Percentiles rank a stretch among this genome's conserved stretches.
phyloP scores from a whole-genome alignment of 2,329 filamentous ascomycete genomes.

The Colletotrichum endophyticum region DNA sequence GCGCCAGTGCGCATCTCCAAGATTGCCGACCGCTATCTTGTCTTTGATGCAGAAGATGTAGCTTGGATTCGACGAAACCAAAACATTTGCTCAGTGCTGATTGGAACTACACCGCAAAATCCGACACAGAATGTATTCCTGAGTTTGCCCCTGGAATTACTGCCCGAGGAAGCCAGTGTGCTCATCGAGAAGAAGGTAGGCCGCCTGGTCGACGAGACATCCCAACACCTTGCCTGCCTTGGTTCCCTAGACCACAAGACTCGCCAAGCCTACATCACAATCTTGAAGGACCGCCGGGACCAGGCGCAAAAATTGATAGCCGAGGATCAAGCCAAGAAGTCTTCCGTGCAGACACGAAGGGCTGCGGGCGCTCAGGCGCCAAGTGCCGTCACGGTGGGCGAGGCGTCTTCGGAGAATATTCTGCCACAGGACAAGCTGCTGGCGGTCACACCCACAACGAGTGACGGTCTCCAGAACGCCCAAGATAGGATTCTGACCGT shows the following conservation, averaged over 20 bases:
- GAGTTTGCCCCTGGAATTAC: conserved; percentile 85
- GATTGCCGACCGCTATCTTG: conserved; percentile 80
- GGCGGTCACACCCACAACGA: conserved; percentile 41
- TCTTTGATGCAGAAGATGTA: conserved; percentile 86
- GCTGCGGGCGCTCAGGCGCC: conserved; percentile 19
- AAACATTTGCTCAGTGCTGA: conserved; percentile 84
- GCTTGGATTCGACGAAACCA: conserved; percentile 79
- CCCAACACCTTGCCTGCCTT: conserved; percentile 71
- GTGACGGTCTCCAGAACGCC: conserved; percentile 31
- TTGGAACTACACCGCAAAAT: conserved; percentile 88
- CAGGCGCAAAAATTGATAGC: conserved; percentile 43
- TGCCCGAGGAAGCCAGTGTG: conserved; percentile 86
- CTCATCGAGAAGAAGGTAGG: conserved; percentile 79
- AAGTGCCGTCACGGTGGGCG: neutral
- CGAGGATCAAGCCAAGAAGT: conserved; percentile 42
- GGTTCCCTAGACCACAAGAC: conserved; percentile 61
- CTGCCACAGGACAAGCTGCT: conserved; percentile 22
- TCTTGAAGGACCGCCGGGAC: conserved; percentile 49
- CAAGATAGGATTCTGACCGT: conserved; percentile 15
- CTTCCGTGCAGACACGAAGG: conserved; percentile 30
- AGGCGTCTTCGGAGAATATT: neutral
- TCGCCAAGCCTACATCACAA: conserved; percentile 68
- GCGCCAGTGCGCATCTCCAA: conserved; percentile 77
- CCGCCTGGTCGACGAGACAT: conserved; percentile 80
- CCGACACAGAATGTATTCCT: conserved; percentile 96